phyloP scores from a whole-genome alignment of 345 rosid genomes.

The Acer yangbiense region DNA sequence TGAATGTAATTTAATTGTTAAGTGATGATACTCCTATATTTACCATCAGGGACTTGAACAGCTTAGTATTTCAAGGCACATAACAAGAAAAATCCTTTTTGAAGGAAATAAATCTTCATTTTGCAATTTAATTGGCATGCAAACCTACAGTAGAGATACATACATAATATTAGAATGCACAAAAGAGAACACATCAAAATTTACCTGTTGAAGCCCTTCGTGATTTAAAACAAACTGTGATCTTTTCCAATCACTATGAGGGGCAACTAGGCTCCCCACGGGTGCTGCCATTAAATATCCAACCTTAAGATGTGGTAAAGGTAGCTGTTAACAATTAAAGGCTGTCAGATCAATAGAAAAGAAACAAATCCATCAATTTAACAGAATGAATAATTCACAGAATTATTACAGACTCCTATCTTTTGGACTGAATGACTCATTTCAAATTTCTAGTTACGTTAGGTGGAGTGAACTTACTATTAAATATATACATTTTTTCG shows the following conservation, averaged over 20 bases:
- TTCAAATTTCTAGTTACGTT: background rate
- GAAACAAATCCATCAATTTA: background rate
- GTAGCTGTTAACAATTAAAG: conserved; percentile 58
- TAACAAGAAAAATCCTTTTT: background rate
- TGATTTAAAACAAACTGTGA: conserved; percentile 78
- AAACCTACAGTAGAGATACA: background rate
- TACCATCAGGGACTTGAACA: background rate
- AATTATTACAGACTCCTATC: background rate
- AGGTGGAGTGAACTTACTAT: background rate
- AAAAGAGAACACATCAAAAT: conserved; percentile 1
- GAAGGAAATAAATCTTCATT: background rate
- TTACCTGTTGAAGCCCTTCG: conserved; percentile 88
- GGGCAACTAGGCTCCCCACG: conserved; percentile 69
- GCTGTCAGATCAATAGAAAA: conserved; percentile 15
- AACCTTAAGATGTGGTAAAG: conserved; percentile 79
- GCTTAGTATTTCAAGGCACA: background rate
- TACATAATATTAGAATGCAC: background rate
- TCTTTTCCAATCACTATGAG: conserved; percentile 89
- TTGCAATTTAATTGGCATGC: background rate
- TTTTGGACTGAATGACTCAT: background rate
- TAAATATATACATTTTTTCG: background rate
- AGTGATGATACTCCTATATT: background rate
- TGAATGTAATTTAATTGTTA: background rate
- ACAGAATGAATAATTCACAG: background rate
- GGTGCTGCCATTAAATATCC: conserved; percentile 89